Evolutionary conservation across 1,139 yeast genomes (phyloP), one percentile per base, ranked within the genome.

Genomic region (Kodamaea fungicola): DNA sequence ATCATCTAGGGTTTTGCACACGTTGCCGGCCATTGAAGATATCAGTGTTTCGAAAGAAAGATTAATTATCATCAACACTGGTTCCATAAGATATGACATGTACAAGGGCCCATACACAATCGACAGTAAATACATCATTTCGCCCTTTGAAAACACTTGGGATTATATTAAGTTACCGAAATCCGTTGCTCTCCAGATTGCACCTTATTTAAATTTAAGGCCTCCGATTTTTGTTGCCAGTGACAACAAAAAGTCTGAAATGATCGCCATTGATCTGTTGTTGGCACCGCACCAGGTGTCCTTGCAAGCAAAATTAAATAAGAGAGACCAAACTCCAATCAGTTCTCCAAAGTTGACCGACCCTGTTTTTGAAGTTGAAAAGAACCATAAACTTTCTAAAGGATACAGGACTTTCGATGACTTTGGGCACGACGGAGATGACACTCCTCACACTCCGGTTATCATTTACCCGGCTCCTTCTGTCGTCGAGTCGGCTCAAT

Each of bases 91-190:
- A 35, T 92, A 87, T 55, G 97, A 92, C 55, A 61, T 92, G 39
- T 85, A 84, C 63, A 78, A 83, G 56, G 98, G 97, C 0, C 80
- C 83, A 1, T 92, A 83, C 55, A 89, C 96, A 0, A 62, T 68
- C 31, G 96, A 90, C 58, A 73, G 94, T 0, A 84, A 85, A 43
- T 92, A 71, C 54, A 87, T 85, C 33, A 85, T 92, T 0, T 82
- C 95, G 0, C 97, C 98, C 0, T 92, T 89, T 60, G 70, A 76
- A 39, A 89, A 89, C 54, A 72, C 74, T 36, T 92, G 97, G 97
- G 71, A 67, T 23, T 72, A 70, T 38, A 52, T 83, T 9, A 66
- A 76, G 0, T 56, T 85, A 8, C 84, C 87, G 1, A 63, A 67
- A 34, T 42, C 58, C 2, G 46, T 74, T 12, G 89, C 88, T 0